These are phyloP conservation scores for Pestalotiopsis sp. DNA, from an alignment of 2,329 filamentous ascomycete genomes.

Conservation along the genomic window DNA sequence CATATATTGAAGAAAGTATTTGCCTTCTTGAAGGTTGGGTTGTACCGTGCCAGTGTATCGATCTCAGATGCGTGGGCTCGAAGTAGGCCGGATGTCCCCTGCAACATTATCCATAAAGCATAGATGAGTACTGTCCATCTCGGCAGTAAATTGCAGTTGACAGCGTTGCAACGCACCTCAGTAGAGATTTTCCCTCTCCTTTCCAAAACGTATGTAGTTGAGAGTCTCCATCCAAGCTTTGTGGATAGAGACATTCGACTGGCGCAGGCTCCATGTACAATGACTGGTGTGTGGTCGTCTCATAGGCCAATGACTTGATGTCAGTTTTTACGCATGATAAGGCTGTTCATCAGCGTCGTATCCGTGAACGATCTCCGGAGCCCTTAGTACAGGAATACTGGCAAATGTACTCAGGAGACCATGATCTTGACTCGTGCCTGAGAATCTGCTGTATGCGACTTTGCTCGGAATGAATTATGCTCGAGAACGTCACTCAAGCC, in stretches of 20 bases:
- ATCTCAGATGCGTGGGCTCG: slow-evolving; percentile 30
- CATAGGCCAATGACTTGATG: too few relatives aligned
- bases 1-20: slow-evolving; percentile 39
- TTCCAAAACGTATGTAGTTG: slow-evolving; percentile 73
- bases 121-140: slow-evolving; percentile 76
- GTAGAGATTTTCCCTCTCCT: slow-evolving; percentile 72
- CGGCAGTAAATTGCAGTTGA: slow-evolving; percentile 75
- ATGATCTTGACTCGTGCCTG: too few relatives aligned
- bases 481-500: slow-evolving; percentile 67
- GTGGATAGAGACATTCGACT: slow-evolving; percentile 19
- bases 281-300: too few relatives aligned
- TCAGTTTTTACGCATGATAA: too few relatives aligned
- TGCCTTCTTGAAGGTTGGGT: slow-evolving; percentile 70
- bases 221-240: slow-evolving; percentile 58
- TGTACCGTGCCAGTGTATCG: slow-evolving; percentile 50
- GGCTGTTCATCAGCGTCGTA: neutral
- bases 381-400: too few relatives aligned
- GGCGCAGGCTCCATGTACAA: neutral
- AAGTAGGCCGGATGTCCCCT: slow-evolving; percentile 58
- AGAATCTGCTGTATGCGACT: too few relatives aligned
- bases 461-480: slow-evolving; percentile 46
- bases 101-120: slow-evolving; percentile 72
- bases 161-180: slow-evolving; percentile 66
- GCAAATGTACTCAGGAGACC: too few relatives aligned
- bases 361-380: neutral